A percentile compares a stretch with the other conserved stretches of the same genome.
These are phyloP conservation scores for Volvox reticuliferus DNA, from an alignment of 139 green algal species.

Conservation along the genomic window DNA sequence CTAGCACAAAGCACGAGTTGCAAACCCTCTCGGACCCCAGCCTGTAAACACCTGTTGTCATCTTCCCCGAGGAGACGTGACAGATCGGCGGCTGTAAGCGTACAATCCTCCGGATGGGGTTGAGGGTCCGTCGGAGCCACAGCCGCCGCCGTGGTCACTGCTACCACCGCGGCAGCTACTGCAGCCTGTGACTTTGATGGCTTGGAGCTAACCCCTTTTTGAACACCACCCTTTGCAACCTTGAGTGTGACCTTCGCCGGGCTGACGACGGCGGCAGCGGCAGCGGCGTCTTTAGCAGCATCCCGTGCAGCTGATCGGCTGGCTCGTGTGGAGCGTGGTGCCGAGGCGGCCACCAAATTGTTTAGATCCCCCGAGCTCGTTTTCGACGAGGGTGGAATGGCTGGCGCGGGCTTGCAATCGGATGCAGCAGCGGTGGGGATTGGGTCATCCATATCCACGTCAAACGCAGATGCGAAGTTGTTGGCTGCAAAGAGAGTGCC, in stretches of 20 bases:
- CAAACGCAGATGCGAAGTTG: conserved; percentile 29
- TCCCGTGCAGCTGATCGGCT: background rate
- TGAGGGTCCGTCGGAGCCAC: background rate
- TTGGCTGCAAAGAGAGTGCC: background rate
- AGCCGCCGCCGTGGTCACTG: background rate
- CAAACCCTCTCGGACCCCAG: no score
- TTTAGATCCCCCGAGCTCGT: conserved; percentile 19
- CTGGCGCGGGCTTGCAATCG: background rate
- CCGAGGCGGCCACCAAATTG: conserved; percentile 34
- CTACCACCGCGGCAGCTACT: background rate
- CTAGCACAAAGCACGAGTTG: no score
- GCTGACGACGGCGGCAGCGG: background rate
- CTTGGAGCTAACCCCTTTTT: conserved; percentile 10
- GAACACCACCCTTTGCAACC: conserved; percentile 27
- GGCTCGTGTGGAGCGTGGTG: background rate
- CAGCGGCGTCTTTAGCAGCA: background rate
- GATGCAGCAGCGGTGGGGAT: background rate
- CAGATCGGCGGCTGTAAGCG: conserved; percentile 29
- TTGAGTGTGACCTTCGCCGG: conserved; percentile 14
- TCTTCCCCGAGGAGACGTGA: conserved; percentile 44
- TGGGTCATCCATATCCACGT: conserved; percentile 22
- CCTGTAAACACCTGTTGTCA: conserved; percentile 28
- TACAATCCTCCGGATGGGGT: background rate
- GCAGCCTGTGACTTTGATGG: background rate
- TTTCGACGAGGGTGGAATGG: background rate